These are phyloP conservation scores for Trichosanthes cucumerina DNA, from an alignment of 306 rosid species.

Conservation along the genomic window DNA sequence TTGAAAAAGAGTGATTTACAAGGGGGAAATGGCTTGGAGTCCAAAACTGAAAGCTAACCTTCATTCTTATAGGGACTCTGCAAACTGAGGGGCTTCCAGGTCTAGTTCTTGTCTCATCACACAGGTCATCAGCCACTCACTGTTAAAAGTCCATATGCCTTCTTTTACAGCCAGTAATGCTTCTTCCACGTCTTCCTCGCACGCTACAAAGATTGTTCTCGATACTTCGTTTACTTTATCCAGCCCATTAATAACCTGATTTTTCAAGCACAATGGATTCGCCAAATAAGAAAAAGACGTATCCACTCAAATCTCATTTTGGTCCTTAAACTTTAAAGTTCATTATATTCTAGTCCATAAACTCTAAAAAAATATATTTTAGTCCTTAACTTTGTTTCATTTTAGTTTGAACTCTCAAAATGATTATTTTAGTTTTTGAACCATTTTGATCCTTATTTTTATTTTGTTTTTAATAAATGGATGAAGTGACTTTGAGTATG, in stretches of 20 bases:
- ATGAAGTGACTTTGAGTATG: not conserved
- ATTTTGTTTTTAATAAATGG: not conserved
- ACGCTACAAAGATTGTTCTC: conserved; percentile 50
- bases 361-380: not conserved
- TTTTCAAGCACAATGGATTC: not conserved
- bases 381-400: not conserved
- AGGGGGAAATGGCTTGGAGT: not conserved
- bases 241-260: conserved; percentile 38
- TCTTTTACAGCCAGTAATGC: conserved; percentile 52
- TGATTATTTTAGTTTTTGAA: not conserved
- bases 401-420: not conserved
- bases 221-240: conserved; percentile 39
- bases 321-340: not conserved
- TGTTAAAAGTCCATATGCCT: conserved; percentile 59
- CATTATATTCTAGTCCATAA: no score
- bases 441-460: no score
- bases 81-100: conserved; percentile 67
- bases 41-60: not conserved
- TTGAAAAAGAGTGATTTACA: not conserved
- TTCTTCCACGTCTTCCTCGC: conserved; percentile 72
- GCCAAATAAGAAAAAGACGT: not conserved
- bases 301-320: not conserved
- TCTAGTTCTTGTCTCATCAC: conserved; percentile 85
- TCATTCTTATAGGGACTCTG: conserved; percentile 47
- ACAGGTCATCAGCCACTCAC: conserved; percentile 87